Base-by-base conservation (phyloP, 202 grass and related monocot genomes). In the Setaria italica region DNA sequence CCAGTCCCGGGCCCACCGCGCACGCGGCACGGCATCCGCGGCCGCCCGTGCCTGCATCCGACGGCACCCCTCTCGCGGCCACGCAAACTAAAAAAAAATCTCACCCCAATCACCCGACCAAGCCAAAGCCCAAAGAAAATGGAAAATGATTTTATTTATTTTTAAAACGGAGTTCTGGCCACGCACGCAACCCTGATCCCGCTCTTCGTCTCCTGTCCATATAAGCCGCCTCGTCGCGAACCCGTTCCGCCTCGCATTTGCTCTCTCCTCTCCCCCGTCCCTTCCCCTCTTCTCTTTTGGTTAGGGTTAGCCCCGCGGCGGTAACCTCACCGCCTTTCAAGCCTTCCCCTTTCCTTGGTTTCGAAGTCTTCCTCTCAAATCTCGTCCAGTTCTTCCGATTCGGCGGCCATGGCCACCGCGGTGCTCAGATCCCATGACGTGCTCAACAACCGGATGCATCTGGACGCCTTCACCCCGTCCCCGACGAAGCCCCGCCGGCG, bases 341-440 rank as follows among this genome's bases (percentile, higher is more conserved):
- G 43, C 6, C 1, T 7, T 43, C 60, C 6, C 48, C 16, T 2
- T 32, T 10, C 43, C 5, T 13, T 42, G 29, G 37, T 29, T 19
- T 3, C 21, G 8, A 49, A 64, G 58, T 39, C 51, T 45, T 6
- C 9, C 0, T 17, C 30, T 4, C 12, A 1, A n/a, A 54, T 80
- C 54, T 2, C 1, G 4, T 33, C 5, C 21, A 5, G 58, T 29
- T 30, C 1, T 13, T 6, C 29, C 5, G 60, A 35, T 39, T 10
- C 21, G 41, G 15, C 30, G 25, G 39, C 69, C 9, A 93, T 93
- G 91, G 85, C 82, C 0, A 90, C 82, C 6, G 88, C 68, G 62
- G 82, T 93, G 74, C 88, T 90, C 69, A 48, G 85, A 86, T 85
- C 85, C 53, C 79, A 86, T 3, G 88, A 90, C 37, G 68, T 39